Base-by-base conservation (phyloP, 495 filamentous ascomycete species). In the Hypoxylon subgilvum region DNA sequence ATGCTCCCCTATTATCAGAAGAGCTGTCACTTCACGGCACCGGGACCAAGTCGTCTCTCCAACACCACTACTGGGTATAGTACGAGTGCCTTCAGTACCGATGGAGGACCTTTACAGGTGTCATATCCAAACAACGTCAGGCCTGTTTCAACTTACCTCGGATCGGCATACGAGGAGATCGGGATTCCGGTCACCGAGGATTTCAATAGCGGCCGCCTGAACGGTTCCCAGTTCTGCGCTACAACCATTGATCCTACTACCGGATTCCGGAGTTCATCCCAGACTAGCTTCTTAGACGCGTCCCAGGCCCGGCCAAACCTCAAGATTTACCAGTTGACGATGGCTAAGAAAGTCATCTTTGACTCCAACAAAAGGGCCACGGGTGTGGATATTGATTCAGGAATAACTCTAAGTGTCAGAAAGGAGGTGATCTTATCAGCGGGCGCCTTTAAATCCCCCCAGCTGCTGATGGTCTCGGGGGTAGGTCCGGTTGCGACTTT, bases 1-100 rank as follows among this genome's bases (percentile, higher is more conserved):
- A 49, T 83, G 0, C 69, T 84, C 0, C 81, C 82, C 0, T 84
- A 76, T 54, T 88, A 79, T 51, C 67, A 85, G 54, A 80, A 79
- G 39, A 81, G 76, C 36, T 47, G 74, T 0, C 51, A 74, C 0
- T 84, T 84, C 63, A 84, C 82, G 0, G 7, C 31, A 12, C 31
- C 31, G 12, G 31, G 13, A 4, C 4, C 6, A 6, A 13, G 6
- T n/a, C 13, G 31, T 6, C 4, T 3, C 13, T 3, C 31, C 12
- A 6, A n/a, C 13, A 6, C 5, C 9, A n/a, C 31, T 4, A 6
- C 31, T 6, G 7, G 13, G 31, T 35, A 35, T 13, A 35, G 12
- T 13, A 35, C 31, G 13, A 13, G 13, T 4, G 12, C 31, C 0
- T 39, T 55, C 6, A 31, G 14, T 9, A 21, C 51, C 14, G 42